phyloP scores from a whole-genome alignment of 495 filamentous ascomycete species.

The Penicillium lividum region DNA sequence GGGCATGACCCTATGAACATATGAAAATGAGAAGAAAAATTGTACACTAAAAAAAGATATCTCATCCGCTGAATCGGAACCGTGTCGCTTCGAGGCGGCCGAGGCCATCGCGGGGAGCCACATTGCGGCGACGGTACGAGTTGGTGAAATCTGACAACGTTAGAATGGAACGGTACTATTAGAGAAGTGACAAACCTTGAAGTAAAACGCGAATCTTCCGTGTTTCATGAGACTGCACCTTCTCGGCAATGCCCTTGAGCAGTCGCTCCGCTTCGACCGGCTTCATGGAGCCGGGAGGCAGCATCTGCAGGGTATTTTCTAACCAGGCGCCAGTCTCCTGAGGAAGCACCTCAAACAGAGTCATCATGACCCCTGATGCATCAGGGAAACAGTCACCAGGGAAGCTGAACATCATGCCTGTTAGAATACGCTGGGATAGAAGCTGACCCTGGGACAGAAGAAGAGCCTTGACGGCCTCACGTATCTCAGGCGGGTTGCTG shows the following conservation, averaged over 20 bases:
- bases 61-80: constrained; percentile 75
- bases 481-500: constrained; percentile 63
- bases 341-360: constrained; percentile 84
- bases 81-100: constrained; percentile 80
- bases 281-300: constrained; percentile 79
- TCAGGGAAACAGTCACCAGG: constrained; percentile 93
- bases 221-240: constrained; percentile 69
- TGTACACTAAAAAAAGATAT: constrained; percentile 21
- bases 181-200: constrained; percentile 53
- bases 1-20: constrained; percentile 2
- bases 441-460: constrained; percentile 70
- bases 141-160: constrained; percentile 78
- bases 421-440: constrained; percentile 81
- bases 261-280: constrained; percentile 63
- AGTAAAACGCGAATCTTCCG: constrained; percentile 80
- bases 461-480: constrained; percentile 69
- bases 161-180: constrained; percentile 2
- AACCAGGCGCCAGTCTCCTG: constrained; percentile 76
- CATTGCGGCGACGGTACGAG: constrained; percentile 86
- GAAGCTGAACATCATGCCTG: constrained; percentile 99
- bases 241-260: constrained; percentile 63
- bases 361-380: constrained; percentile 86
- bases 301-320: constrained; percentile 74
- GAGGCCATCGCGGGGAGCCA: constrained; percentile 89
- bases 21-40: constrained; percentile 13